Base-by-base conservation (phyloP, 305 asterid genomes). In the Andrographis paniculata region DNA sequence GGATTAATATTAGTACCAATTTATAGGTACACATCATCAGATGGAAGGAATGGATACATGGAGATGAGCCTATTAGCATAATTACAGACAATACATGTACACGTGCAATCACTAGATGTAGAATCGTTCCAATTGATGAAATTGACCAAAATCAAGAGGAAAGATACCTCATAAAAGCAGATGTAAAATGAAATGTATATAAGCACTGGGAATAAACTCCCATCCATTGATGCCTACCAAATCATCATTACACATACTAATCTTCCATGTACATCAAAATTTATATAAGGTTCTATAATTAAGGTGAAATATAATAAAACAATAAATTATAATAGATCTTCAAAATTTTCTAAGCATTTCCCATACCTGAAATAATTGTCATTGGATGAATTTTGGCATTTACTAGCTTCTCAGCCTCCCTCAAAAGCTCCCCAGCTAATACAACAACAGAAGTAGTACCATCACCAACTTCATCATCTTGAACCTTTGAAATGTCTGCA, bases 391-490 rank as follows among this genome's bases (percentile, higher is more conserved):
- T 85, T 69, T 89, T 89, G 20, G 94, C 52, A 50, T 82, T 74
- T 6, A 88, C 87, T 61, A 85, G 71, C 75, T 88, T 85, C 70
- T 88, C 95, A 16, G 95, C 93, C 76, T 89, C 97, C 72, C 94
- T 71, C 64, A 89, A 52, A 62, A 89, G 95, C 60, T 89, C 95
- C 55, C 94, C 97, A 62, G 95, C 95, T 70, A 89, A 74, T 39
- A 89, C 95, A 40, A 76, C 97, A 24, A 89, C 95, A 20, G 97
- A 85, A 40, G 97, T 89, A 47, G 95, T 89, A 36, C 97, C 97
- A 63, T 89, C 97, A 53, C 97, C 97, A 45, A 89, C 97, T 74
- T 85, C 97, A 62, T 89, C 95, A 62, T 89, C 97, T 61, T 89
- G 97, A 37, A 89, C 97, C 67, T 78, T 89, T 1, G 97, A 89